Evolutionary conservation across 2,329 filamentous ascomycete species (phyloP), one percentile per base, ranked within the genome.

Genomic region (Colletotrichum echinochloae): DNA sequence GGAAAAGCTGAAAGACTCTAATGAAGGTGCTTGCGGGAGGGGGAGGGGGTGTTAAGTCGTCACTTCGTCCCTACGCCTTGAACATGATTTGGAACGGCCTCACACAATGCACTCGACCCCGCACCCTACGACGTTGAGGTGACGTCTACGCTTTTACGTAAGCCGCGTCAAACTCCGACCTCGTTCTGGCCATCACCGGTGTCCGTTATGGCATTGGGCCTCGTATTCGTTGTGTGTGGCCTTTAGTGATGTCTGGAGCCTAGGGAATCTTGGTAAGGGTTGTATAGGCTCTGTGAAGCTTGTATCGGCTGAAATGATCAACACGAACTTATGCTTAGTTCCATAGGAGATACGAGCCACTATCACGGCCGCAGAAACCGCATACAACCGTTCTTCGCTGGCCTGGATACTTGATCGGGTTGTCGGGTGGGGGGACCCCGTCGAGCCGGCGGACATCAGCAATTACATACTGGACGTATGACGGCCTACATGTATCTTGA

Each of bases 391-490:
- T 30, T 55, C 44, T 12, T 49, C 51, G 3, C 49, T 37, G 57
- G 37, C 44, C 37, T 16, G 57, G 3, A 9, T 39, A 0, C 6
- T 66, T 35, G 67, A 70, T 16, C 63, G 67, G 8, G 55, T 37
- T 2, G 41, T 61, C 0, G 55, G 55, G 2, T 59, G 57, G 49
- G n/a, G n/a, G 6, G n/a, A n/a, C 16, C 46, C 55, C 30, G 70
- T 69, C 44, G 62, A 74, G 5, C 67, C 72, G 0, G n/a, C 55
- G 20, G 73, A 75, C 39, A 54, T 51, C 28, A 61, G 56, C 60
- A 39, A 33, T 60, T 75, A 72, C 56, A 73, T 72, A n/a, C n/a
- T 23, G 20, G 14, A 14, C 12, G 12, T 49, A 28, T 26, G 23
- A 28, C 14, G 14, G 2, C 11, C 48, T n/a, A n/a, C n/a, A n/a